Evolutionary conservation across 139 green algal species (phyloP).

Genomic region (Choricystis sp.): DNA sequence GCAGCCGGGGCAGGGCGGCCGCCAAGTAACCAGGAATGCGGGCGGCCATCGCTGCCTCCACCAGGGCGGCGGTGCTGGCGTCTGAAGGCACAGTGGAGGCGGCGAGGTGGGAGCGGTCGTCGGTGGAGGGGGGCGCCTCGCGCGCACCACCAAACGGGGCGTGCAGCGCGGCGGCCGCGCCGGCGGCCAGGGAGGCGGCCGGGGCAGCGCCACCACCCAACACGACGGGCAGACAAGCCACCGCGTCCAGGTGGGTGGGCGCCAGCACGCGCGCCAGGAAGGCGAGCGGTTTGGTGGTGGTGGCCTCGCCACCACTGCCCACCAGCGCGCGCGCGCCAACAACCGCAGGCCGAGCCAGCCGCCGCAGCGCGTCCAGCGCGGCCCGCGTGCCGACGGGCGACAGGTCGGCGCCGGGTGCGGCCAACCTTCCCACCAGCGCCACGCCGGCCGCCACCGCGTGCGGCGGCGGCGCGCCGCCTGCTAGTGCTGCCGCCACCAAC

Average conservation of each 20-base stretch:
- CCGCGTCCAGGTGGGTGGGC: slow-evolving; percentile 21
- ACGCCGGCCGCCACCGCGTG: slow-evolving; percentile 15
- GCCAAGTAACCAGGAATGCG: background rate
- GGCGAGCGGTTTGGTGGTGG: too few species aligned
- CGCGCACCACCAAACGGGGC: slow-evolving; percentile 1
- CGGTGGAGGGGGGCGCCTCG: background rate
- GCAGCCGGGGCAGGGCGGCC: background rate
- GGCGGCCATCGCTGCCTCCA: background rate
- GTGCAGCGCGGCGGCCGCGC: slow-evolving; percentile 9
- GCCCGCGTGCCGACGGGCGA: slow-evolving; percentile 31
- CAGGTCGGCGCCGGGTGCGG: slow-evolving; percentile 26
- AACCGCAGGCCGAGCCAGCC: background rate
- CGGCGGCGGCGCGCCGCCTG: slow-evolving; percentile 18
- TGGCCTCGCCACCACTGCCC: too few species aligned
- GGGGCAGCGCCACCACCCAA: background rate
- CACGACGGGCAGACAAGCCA: background rate
- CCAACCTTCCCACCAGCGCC: slow-evolving; percentile 1
- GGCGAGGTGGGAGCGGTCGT: background rate
- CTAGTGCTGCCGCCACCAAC: slow-evolving; percentile 15
- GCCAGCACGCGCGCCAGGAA: slow-evolving; percentile 27
- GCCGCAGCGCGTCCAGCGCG: slow-evolving; percentile 23
- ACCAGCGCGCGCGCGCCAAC: too few species aligned
- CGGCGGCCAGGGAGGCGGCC: background rate
- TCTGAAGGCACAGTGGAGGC: background rate
- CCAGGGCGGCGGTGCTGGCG: background rate